A percentile compares a stretch with the other conserved stretches of the same genome.
Conservation (phyloP, 345 rosid species). For the Diplotaxis tenuifolia region DNA sequence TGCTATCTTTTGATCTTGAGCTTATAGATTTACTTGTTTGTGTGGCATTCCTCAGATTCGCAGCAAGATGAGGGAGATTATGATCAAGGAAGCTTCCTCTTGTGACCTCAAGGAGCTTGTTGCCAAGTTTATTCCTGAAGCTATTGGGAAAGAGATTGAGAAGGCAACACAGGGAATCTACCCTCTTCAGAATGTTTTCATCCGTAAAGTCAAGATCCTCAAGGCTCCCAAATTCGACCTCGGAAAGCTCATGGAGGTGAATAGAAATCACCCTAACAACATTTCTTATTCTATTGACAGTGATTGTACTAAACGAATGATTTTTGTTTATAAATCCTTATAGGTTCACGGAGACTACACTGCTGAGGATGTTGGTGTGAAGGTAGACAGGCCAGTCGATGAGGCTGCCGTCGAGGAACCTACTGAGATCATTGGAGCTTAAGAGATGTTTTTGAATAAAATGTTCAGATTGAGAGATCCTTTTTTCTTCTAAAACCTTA, state of each 20-base stretch:
- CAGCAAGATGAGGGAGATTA: slow-evolving; percentile 87
- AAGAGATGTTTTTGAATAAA: slow-evolving; percentile 5
- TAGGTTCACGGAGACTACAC: slow-evolving; percentile 89
- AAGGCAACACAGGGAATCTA: slow-evolving; percentile 78
- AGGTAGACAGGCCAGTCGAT: slow-evolving; percentile 80
- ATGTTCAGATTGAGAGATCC: neutral
- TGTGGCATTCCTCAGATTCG: slow-evolving; percentile 52
- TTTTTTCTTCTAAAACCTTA: slow-evolving; percentile 8
- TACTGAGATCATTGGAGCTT: slow-evolving; percentile 62
- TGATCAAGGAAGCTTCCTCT: slow-evolving; percentile 76
- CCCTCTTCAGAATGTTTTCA: slow-evolving; percentile 85
- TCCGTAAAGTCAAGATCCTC: slow-evolving; percentile 88
- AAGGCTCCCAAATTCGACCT: slow-evolving; percentile 97
- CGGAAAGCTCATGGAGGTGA: slow-evolving; percentile 95
- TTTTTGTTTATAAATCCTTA: neutral
- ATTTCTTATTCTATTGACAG: neutral
- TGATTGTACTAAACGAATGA: neutral
- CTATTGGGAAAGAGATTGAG: slow-evolving; percentile 85
- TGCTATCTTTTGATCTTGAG: neutral
- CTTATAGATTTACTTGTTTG: too few species aligned
- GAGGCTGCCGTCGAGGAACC: slow-evolving; percentile 62
- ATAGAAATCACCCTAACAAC: neutral
- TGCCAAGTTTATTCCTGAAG: slow-evolving; percentile 73
- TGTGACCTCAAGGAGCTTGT: slow-evolving; percentile 92
- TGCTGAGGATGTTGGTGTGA: slow-evolving; percentile 71